phyloP scores from a whole-genome alignment of 2,329 filamentous ascomycete species.

The Cercospora sesami region DNA sequence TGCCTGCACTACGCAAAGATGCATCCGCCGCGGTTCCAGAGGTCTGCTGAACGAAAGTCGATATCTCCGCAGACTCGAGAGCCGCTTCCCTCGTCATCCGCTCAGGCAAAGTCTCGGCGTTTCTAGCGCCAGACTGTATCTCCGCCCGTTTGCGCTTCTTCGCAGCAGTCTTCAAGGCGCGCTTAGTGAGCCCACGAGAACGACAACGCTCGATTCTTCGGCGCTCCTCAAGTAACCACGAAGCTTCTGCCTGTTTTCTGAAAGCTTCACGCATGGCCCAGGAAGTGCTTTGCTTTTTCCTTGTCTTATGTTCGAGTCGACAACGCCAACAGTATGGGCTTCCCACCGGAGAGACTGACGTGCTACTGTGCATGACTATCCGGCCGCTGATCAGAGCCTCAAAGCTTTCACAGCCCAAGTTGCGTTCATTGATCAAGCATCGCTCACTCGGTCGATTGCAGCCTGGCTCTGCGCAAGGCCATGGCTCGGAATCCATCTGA shows the following conservation, averaged over 20 bases:
- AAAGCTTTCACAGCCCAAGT: not conserved
- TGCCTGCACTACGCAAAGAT: not conserved
- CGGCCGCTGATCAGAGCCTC: not conserved
- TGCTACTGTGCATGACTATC: not conserved
- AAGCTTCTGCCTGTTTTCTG: not conserved
- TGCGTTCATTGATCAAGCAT: not conserved
- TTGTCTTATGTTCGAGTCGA: not conserved
- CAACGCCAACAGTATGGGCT: not conserved
- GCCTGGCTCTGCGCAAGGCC: slow-evolving; percentile 1
- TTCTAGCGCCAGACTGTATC: not conserved
- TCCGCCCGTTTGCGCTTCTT: not conserved
- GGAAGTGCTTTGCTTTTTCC: not conserved
- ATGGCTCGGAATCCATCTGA: slow-evolving; percentile 3
- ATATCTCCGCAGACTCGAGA: not conserved
- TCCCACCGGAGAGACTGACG: not conserved
- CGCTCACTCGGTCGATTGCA: slow-evolving; percentile 3
- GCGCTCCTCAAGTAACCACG: not conserved
- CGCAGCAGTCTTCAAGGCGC: not conserved
- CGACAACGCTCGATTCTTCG: not conserved
- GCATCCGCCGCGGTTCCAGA: not conserved
- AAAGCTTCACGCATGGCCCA: not conserved
- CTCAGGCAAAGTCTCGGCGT: not conserved
- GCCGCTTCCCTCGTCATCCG: not conserved
- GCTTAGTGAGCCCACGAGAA: not conserved
- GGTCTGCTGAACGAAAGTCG: not conserved